Evolutionary conservation across 805 yeast genomes (phyloP).

Genomic region (Torulaspora indica): DNA sequence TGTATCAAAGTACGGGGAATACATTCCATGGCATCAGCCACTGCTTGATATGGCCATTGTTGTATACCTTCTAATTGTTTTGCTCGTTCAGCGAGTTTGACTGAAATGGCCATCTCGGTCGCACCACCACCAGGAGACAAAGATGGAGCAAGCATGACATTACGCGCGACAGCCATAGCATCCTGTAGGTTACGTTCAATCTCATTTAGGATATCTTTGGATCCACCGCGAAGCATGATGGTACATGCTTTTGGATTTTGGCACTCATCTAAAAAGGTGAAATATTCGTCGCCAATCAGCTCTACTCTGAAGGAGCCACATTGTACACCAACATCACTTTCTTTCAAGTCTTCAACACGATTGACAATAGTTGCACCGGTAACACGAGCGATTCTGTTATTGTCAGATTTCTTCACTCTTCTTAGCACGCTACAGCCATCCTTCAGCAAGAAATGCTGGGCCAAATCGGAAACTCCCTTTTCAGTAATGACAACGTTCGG

Average conservation of each 20-base stretch:
- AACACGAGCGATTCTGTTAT: constrained; percentile 93
- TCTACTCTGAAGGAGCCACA: constrained; percentile 93
- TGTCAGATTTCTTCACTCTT: constrained; percentile 92
- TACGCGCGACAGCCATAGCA: constrained; percentile 96
- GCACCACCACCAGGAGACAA: constrained; percentile 99
- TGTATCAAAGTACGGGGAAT: constrained; percentile 96
- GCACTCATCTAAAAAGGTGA: constrained; percentile 77
- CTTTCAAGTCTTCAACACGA: constrained; percentile 90
- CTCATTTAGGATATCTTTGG: constrained; percentile 93
- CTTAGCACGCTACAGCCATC: constrained; percentile 91
- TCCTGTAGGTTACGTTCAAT: constrained; percentile 95
- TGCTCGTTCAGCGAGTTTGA: constrained; percentile 81
- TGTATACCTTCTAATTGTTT: constrained; percentile 89
- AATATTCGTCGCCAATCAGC: constrained; percentile 95
- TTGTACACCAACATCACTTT: constrained; percentile 78
- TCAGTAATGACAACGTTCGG: constrained; percentile 96
- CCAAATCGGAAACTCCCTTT: constrained; percentile 96
- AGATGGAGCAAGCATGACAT: constrained; percentile 90
- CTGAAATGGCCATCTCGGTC: constrained; percentile 97
- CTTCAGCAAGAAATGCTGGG: constrained; percentile 91
- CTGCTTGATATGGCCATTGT: constrained; percentile 99
- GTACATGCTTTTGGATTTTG: constrained; percentile 90
- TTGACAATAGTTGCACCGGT: constrained; percentile 97
- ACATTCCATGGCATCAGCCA: constrained; percentile 97
- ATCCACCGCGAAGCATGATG: constrained; percentile 87